Evolutionary conservation across 2,329 filamentous ascomycete species (phyloP), one percentile per base, ranked within the genome.

Genomic region (Colletotrichum cordylinicola): DNA sequence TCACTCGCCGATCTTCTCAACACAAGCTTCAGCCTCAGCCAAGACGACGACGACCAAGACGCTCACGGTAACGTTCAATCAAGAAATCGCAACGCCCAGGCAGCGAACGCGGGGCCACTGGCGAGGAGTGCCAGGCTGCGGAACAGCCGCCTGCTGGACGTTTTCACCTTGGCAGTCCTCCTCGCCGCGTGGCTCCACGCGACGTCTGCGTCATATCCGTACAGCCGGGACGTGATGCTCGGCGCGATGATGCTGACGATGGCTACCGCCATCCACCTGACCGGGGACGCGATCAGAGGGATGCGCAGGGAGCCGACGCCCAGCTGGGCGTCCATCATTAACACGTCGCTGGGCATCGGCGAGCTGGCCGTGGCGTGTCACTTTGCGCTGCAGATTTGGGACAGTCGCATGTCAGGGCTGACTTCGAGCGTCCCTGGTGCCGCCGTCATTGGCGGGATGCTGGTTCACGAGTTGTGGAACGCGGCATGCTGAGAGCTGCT

Each of bases 1-100:
- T 82, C 84, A 2, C 72, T 90, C 71, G 87, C 87, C 0, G 87
- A 88, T 35, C 77, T 89, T 21, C 83, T 90, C 67, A 83, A 82
- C 56, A 83, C 85, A 76, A 86, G 86, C 69, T 89, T 90, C 72
- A 85, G 79, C 15, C 76, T 90, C 8, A 82, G 82, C 37, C 81
- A 83, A 16, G 83, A 83, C 9, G 77, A 78, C 15, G 74, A 79
- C 39, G 74, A 75, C 8, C 48, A 43, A 18, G 61, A 65, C 21
- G 60, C 39, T 5, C 31, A 21, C 29, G 35, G 64, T 27, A 37
- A 66, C 56, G 18, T 24, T 12, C 67, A 67, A 52, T 37, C 37
- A 33, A 69, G 35, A 16, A 73, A 55, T 15, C 21, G 15, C 35
- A 62, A 33, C 6, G 48, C 48, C 5, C 62, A 69, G 66, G 21